Conservation (phyloP, 768 basidiomycete species). For the Suillus tomentosus region DNA sequence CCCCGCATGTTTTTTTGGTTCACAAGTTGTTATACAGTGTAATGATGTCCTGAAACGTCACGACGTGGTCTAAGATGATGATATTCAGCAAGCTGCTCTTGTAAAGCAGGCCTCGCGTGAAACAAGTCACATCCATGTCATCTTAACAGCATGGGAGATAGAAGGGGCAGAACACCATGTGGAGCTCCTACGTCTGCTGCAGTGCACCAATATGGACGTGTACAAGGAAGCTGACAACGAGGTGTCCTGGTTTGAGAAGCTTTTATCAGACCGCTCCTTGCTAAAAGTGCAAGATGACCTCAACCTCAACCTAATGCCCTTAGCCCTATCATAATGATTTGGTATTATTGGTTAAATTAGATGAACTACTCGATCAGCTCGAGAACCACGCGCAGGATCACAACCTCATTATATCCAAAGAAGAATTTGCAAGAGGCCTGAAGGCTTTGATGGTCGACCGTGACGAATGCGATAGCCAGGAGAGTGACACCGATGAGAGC, state of each 20-base stretch:
- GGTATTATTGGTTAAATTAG: background rate
- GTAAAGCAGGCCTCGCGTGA: constrained; percentile 10
- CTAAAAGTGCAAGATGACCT: background rate
- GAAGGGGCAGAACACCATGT: constrained; percentile 8
- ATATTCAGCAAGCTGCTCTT: background rate
- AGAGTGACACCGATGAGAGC: too few relatives aligned
- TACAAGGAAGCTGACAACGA: background rate
- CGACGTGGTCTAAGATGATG: background rate
- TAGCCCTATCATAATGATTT: background rate
- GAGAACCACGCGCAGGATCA: background rate
- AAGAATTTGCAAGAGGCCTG: too few relatives aligned
- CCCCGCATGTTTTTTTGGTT: too few relatives aligned
- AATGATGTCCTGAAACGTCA: background rate
- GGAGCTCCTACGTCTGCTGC: background rate
- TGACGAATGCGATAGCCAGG: too few relatives aligned
- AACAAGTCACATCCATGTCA: background rate
- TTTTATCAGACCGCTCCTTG: background rate
- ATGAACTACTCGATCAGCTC: too few relatives aligned
- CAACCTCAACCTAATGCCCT: background rate
- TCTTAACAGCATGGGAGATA: constrained; percentile 14
- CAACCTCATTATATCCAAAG: too few relatives aligned
- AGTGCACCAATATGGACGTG: background rate
- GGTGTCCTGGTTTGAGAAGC: background rate
- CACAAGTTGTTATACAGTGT: background rate
- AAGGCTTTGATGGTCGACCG: too few relatives aligned